phyloP scores from a whole-genome alignment of 441 rosid species.

The Breynia disticha region DNA sequence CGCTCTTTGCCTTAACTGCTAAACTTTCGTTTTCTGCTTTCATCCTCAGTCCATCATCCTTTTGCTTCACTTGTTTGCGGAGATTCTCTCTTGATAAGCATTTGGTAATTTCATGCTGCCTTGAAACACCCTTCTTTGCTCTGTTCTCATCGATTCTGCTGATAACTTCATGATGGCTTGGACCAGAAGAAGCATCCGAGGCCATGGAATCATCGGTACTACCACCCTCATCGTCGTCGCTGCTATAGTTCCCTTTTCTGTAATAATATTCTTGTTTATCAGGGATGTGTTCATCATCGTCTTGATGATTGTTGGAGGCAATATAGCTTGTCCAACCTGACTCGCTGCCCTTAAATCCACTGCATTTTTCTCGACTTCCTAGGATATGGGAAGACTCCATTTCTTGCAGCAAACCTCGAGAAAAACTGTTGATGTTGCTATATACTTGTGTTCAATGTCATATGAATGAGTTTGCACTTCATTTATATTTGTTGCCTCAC shows the following conservation, averaged over 20 bases:
- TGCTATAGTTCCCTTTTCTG: slow-evolving; percentile 12
- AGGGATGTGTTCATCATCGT: slow-evolving; percentile 17
- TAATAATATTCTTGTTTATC: slow-evolving; percentile 15
- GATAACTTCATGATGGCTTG: slow-evolving; percentile 31
- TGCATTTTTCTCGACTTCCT: slow-evolving; percentile 35
- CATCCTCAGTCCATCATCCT: slow-evolving; percentile 21
- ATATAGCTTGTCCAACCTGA: slow-evolving; percentile 88
- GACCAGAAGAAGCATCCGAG: slow-evolving; percentile 80
- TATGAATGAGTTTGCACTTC: slow-evolving; percentile 9
- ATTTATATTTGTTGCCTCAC: slow-evolving; percentile 24
- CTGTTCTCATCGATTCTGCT: slow-evolving; percentile 8
- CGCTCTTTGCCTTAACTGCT: slow-evolving; percentile 26
- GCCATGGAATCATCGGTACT: slow-evolving; percentile 71
- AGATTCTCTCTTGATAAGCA: slow-evolving; percentile 24
- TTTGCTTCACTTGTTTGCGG: slow-evolving; percentile 23
- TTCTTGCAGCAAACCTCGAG: slow-evolving; percentile 11
- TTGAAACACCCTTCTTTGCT: slow-evolving; percentile 9
- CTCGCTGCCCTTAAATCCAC: slow-evolving; percentile 50
- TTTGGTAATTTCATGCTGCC: slow-evolving; percentile 22
- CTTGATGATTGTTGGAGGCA: slow-evolving; percentile 39
- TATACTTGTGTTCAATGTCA: slow-evolving; percentile 15
- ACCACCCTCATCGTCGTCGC: slow-evolving; percentile 17
- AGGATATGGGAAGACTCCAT: slow-evolving; percentile 49
- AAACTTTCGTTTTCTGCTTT: slow-evolving; percentile 26
- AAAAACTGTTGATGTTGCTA: background rate